Evolutionary conservation across 805 yeast genomes (phyloP).

Genomic region (Pichia heedii): DNA sequence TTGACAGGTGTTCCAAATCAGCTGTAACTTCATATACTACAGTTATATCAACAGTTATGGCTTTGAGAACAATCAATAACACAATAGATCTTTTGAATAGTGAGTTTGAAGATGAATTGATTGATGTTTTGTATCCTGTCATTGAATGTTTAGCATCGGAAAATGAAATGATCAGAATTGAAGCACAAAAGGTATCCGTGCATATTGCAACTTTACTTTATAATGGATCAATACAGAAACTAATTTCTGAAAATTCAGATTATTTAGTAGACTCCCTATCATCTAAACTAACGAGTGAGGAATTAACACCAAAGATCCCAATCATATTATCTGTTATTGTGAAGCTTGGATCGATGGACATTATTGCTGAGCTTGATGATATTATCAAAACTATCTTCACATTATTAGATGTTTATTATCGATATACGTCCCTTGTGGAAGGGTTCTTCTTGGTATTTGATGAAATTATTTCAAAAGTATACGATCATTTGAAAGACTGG

Average conservation of each 20-base stretch:
- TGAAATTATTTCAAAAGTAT: constrained; percentile 44
- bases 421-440: constrained; percentile 61
- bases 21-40: constrained; percentile 8
- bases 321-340: constrained; percentile 62
- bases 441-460: constrained; percentile 68
- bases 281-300: constrained; percentile 54
- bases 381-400: constrained; percentile 61
- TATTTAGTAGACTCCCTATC: constrained; percentile 78
- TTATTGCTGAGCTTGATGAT: constrained; percentile 62
- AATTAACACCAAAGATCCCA: constrained; percentile 65
- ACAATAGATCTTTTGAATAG: constrained; percentile 25
- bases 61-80: constrained; percentile 36
- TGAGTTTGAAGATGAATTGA: constrained; percentile 46
- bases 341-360: constrained; percentile 57
- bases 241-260: constrained; percentile 65
- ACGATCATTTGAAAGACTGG: constrained; percentile 27
- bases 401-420: constrained; percentile 76
- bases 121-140: constrained; percentile 65
- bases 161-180: constrained; percentile 34
- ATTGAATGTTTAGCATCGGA: constrained; percentile 62
- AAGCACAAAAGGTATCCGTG: constrained; percentile 44
- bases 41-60: constrained; percentile 21
- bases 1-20: constrained; percentile 28
- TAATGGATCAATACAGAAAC: constrained; percentile 42
- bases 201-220: constrained; percentile 45